Conservation (phyloP, 2,329 filamentous ascomycete species). For the Diaporthe ampelina region DNA sequence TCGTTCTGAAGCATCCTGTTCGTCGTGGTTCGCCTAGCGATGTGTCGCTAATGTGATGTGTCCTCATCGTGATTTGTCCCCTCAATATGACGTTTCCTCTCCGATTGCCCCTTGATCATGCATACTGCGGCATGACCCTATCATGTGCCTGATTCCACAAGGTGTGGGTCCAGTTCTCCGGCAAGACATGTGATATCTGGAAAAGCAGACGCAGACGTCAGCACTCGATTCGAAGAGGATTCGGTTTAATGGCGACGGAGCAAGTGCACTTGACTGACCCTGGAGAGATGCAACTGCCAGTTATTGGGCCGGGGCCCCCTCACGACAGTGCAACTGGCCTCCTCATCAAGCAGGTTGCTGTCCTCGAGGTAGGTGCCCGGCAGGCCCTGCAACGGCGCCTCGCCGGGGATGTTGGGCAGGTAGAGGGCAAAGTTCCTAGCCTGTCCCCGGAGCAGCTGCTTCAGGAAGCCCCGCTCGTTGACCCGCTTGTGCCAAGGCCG, state of each 20-base stretch:
- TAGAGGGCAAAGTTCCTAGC: constrained; percentile 44
- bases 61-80: neutral
- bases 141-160: constrained; percentile 39
- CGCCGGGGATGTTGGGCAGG: constrained; percentile 44
- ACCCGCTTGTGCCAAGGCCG: constrained; percentile 49
- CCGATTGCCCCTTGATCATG: neutral
- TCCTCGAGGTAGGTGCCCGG: constrained; percentile 44
- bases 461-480: constrained; percentile 48
- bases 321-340: constrained; percentile 43
- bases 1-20: too few species aligned
- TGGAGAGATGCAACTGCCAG: constrained; percentile 45
- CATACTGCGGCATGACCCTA: constrained; percentile 33
- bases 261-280: constrained; percentile 34
- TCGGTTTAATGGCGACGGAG: neutral
- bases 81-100: too few species aligned
- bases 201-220: constrained; percentile 25
- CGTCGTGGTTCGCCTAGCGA: too few species aligned
- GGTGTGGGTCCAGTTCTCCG: constrained; percentile 40
- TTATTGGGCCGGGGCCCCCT: constrained; percentile 47
- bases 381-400: constrained; percentile 33
- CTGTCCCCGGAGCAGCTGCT: constrained; percentile 42
- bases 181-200: constrained; percentile 39
- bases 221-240: neutral
- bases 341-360: constrained; percentile 17
- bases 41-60: too few species aligned